Base-by-base conservation (phyloP, 78 protist genomes). In the Polysphondylium violaceum region DNA sequence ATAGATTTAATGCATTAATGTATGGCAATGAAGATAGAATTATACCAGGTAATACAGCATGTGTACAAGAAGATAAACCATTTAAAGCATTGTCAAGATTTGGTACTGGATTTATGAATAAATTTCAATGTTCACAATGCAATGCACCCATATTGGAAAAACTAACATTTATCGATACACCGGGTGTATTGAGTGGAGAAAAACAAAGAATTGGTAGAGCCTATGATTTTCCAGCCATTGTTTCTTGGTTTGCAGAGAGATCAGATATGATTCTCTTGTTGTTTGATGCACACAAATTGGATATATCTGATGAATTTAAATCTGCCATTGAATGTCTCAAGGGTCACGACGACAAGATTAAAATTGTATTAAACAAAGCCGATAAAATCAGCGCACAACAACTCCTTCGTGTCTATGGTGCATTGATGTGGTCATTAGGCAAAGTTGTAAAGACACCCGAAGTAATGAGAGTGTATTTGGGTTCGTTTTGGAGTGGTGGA, bases 201-300 rank as follows among this genome's bases (percentile, higher is more conserved):
- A 79, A 88, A 58, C 97, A 97, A 87, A 76, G 96, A 35, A 76
- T 91, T 41, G 95, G 96, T 11, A 78, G 99, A 38, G 12, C 67
- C 36, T 97, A 97, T 71, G 97, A 81, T 56, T 91, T 91, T 17
- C 83, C 87, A 27, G 27, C 40, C 25, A 95, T 97, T 43, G 59
- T 93, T 51, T 25, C 36, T 27, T 98, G 98, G 98, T 98, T 95
- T 43, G 98, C 98, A 21, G 96, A 94, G 89, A 93, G 95, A 55
- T 40, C 95, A 0, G 99, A 97, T 75, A 90, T 97, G 55, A 93
- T 97, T 47, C 74, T 98, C 12, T 71, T 98, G 58, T 35, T 97
- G 68, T 98, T 98, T 83, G 99, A 98, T 74, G 97, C 98, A 9
- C 94, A 96, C 79, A 97, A 97, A 81, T 94, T 97, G 35, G 98